A percentile compares a stretch with the other conserved stretches of the same genome.
Conservation (phyloP, 352 stramenopile genomes). For the Saprolegnia diclina region DNA sequence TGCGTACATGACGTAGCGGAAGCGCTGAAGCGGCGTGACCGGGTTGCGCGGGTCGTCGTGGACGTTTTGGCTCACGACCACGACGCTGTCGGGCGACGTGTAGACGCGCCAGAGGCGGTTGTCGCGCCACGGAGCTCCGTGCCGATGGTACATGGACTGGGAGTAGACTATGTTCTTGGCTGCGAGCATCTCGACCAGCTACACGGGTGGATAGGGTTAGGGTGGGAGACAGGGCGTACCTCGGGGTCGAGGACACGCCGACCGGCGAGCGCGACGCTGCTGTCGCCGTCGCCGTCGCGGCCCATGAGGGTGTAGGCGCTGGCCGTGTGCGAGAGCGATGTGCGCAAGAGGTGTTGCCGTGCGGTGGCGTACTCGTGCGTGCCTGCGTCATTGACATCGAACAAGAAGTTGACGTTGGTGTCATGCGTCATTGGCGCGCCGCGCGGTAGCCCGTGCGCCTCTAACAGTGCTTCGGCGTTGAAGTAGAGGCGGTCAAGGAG, state of each 20-base stretch:
- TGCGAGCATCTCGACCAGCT: neutral
- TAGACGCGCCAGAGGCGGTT: slow-evolving; percentile 12
- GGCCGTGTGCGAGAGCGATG: neutral
- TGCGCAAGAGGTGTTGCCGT: neutral
- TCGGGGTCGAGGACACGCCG: neutral
- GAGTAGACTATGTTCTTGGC: slow-evolving; percentile 16
- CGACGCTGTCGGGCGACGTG: neutral
- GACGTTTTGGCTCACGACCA: slow-evolving; percentile 23
- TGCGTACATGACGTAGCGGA: slow-evolving; percentile 19
- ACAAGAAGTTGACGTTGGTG: neutral
- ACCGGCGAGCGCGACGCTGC: neutral
- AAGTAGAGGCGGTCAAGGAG: slow-evolving; percentile 1
- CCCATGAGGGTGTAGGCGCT: slow-evolving; percentile 2
- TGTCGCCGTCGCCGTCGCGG: neutral
- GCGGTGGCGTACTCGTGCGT: neutral
- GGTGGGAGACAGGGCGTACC: neutral
- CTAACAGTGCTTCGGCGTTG: slow-evolving; percentile 5
- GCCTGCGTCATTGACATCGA: neutral
- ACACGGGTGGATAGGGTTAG: neutral
- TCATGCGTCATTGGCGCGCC: neutral
- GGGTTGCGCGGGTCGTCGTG: slow-evolving; percentile 6
- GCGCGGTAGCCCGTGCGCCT: neutral
- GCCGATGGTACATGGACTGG: neutral
- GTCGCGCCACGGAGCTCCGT: neutral
- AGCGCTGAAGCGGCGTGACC: slow-evolving; percentile 8